Evolutionary conservation across 2,329 filamentous ascomycete genomes (phyloP), one percentile per base, ranked within the genome.

Genomic region (Phialemoniopsis sp.): DNA sequence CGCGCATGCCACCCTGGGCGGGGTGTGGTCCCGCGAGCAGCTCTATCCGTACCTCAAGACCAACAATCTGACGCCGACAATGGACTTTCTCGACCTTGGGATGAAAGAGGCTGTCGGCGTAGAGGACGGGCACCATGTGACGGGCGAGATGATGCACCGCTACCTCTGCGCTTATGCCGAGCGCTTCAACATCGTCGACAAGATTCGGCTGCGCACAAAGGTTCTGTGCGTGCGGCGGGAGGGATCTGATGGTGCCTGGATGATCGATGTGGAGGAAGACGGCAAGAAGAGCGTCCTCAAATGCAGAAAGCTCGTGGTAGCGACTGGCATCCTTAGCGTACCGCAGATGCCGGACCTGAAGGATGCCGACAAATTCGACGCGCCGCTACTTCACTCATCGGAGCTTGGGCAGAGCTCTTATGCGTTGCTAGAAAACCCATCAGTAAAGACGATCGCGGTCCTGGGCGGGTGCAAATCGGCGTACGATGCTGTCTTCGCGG

Each of bases 401-500:
- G 65, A 80, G 41, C 72, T 83, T 42, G 61, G 61, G 6, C 46
- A 49, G 8, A 42, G 46, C 15, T 48, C 55, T 29, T 47, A 56
- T 29, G 41, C 62, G 38, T 42, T 60, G 32, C 53, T 60, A 54
- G 28, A 60, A 59, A 41, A 57, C 46, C 34, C 64, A 49, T 26
- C 21, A 10, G 38, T 55, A 16, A 50, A 65, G 32, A 58, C 58
- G 3, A 67, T 70, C 4, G 68, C 73, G 0, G 67, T 86, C 3
- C 63, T 85, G 4, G 82, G 81, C 4, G 77, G 67, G 0, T 68
- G 68, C 13, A 86, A 85, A 51, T 81, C 75, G 2, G 76, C 75
- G 3, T 83, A 73, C 66, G 82, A 85, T 52, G 72, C 74, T 3
- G 77, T 75, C 0, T 82, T 82, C 49, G 66, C 72, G 3, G 76